Evolutionary conservation across 176 grass and related monocot species (phyloP), one percentile per base, ranked within the genome.

Genomic region (Carex cristatella): DNA sequence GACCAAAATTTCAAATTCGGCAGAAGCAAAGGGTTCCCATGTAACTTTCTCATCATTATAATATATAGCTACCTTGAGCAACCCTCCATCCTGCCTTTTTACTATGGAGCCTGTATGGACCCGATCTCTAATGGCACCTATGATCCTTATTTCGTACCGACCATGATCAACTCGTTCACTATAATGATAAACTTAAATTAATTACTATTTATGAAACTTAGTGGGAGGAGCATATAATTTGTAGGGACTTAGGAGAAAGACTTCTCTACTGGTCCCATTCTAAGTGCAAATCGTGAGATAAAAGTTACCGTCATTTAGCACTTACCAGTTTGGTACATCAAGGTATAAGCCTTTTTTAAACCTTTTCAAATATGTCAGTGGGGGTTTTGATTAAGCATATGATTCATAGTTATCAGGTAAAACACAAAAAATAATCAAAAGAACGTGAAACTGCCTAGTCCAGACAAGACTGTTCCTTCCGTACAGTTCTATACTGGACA

Each of bases 101-200:
- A 81, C 59, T 81, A 44, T 4, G 56, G 79, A 81, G 10, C 79
- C 79, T n/a, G 79, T 81, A 61, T 81, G 63, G 79, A 81, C 37
- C 15, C 68, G 35, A 10, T 46, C 3, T 3, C 4, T n/a, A 44
- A 46, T 33, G 15, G 15, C 15, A 71, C 14, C 5, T 1, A 44
- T 12, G 16, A 71, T n/a, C 7, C 14, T 71, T 71, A 71, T 6
- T 42, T 46, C 68, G 15, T 46, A 44, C 0, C 3, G 2, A 42
- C 68, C 37, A 19, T 44, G 68, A 44, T 71, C 2, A 3, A 1
- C 68, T 46, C 9, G 68, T 46, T 71, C 68, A 19, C 68, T 71
- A n/a, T 37, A 44, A 44, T 15, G 68, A 71, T 71, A n/a, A 46
- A 71, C 0, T 15, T 5, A 13, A 68, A 68, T 35, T 15, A 37